phyloP scores from a whole-genome alignment of 164 flowering plant genomes.

The Annona cherimola region DNA sequence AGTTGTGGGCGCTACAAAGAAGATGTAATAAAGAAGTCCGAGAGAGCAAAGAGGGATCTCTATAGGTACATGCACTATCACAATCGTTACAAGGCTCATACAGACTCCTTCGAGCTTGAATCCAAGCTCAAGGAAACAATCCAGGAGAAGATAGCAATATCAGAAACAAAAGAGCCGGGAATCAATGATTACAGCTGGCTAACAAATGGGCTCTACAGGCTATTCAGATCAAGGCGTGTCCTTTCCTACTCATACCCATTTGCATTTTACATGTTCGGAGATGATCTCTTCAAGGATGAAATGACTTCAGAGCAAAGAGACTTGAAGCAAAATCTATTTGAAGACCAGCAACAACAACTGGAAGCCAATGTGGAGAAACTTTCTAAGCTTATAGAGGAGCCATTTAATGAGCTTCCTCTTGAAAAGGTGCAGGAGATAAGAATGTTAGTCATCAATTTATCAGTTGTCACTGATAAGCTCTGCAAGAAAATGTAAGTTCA shows the following conservation, averaged over 20 bases:
- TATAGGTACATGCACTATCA: constrained; percentile 54
- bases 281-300: constrained; percentile 47
- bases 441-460: constrained; percentile 45
- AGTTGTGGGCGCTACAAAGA: constrained; percentile 56
- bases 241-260: constrained; percentile 57
- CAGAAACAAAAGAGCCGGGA: constrained; percentile 29
- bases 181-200: constrained; percentile 44
- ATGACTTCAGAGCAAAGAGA: constrained; percentile 37
- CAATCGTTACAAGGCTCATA: constrained; percentile 50
- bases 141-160: constrained; percentile 23
- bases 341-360: constrained; percentile 60
- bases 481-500: constrained; percentile 48
- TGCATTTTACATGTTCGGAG: constrained; percentile 62
- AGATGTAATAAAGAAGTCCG: constrained; percentile 28
- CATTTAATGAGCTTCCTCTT: constrained; percentile 27
- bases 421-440: constrained; percentile 31
- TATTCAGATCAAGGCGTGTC: constrained; percentile 52
- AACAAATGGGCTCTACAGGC: constrained; percentile 47
- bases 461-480: constrained; percentile 33
- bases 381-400: constrained; percentile 42
- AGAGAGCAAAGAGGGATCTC: constrained; percentile 45
- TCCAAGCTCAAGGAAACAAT: constrained; percentile 36
- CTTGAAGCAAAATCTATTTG: constrained; percentile 46
- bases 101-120: constrained; percentile 52
- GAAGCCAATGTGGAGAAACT: constrained; percentile 53